Evolutionary conservation across 176 grass and related monocot species (phyloP).

Genomic region (Carex cristatella): DNA sequence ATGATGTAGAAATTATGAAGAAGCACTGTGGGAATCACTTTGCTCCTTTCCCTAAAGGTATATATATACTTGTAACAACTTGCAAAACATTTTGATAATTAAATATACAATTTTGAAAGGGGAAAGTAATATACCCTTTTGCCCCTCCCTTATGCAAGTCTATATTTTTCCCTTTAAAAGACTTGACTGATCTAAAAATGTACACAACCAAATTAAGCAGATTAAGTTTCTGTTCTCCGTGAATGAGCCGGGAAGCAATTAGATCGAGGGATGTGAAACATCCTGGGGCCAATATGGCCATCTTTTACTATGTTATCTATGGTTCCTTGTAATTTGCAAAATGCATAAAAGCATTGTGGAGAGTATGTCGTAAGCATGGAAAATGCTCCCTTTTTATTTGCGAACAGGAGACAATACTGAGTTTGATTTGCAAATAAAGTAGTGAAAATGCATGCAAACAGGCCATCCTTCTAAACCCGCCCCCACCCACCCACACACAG

Average conservation of each 20-base stretch:
- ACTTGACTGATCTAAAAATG: background rate
- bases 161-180: background rate
- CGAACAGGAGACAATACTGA: background rate
- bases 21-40: constrained; percentile 36
- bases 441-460: background rate
- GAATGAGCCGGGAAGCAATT: background rate
- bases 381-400: background rate
- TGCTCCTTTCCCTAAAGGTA: constrained; percentile 40
- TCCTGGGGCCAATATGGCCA: background rate
- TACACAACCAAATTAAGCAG: background rate
- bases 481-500: too few species aligned
- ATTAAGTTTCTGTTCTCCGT: background rate
- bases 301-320: background rate
- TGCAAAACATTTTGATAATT: background rate
- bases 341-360: background rate
- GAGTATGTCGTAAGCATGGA: background rate
- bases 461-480: too few species aligned
- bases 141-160: background rate
- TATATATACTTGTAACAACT: background rate
- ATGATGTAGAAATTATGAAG: constrained; percentile 29
- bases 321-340: background rate
- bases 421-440: background rate
- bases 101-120: background rate
- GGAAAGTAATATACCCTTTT: background rate
- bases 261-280: background rate